Evolutionary conservation across 805 yeast species (phyloP), one percentile per base, ranked within the genome.

Genomic region (Scheffersomyces ergatensis): DNA sequence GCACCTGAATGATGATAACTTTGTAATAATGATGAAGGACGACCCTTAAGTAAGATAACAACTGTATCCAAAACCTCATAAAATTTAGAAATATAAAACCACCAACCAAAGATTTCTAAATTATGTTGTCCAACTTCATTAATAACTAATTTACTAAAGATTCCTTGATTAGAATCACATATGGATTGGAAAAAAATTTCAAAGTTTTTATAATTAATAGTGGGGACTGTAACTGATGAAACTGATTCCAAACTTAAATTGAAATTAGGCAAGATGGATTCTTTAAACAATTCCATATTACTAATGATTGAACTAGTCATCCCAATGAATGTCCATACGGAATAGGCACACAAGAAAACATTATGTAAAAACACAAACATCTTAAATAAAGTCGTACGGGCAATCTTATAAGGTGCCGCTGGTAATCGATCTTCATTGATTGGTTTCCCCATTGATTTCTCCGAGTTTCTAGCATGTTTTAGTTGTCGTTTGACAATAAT

Each of bases 1-100:
- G 89, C 89, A 19, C 89, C 89, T 4, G 89, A 77, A 58, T 83
- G 89, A 57, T 83, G 89, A 62, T 83, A 83, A 42, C 85, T 78
- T 60, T 83, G 89, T 53, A 83, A 67, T 42, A 83, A 63, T 5
- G 83, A 77, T 12, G 85, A 77, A 13, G 80, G 83, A 56, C 74
- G 72, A 33, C 89, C 89, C 60, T 83, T 83, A 43, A 82, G 65
- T 40, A 83, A 65, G 42, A 83, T 83, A 49, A 83, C 78, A 26
- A 76, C 58, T 4, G 89, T 83, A 60, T 83, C 89, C 14, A 83
- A 50, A 33, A 83, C 82, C 60, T 83, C 89, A 54, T 83, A 83
- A 52, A 78, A 83, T 61, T 83, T 83, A 47, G 85, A 78, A 33
- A 83, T 57, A 58, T 83, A 83, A 56, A 83, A 83, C 67, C 80